Evolutionary conservation across 2,329 filamentous ascomycete species (phyloP).

Genomic region (Aspergillus flavus): DNA sequence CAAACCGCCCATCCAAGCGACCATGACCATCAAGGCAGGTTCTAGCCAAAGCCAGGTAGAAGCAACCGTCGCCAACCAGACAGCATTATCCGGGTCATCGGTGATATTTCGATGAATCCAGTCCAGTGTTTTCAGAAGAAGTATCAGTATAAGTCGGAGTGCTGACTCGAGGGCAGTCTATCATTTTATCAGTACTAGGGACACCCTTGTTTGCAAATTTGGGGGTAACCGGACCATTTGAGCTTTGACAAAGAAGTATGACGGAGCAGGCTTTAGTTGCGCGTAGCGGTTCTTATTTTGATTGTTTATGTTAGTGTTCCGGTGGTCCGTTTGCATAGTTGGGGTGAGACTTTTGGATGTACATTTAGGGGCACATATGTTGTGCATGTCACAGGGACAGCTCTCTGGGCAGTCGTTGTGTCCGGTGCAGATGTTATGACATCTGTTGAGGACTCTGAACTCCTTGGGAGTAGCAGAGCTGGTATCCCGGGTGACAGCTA

Average conservation of each 20-base stretch:
- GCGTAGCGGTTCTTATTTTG: neutral
- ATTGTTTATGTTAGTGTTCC: neutral
- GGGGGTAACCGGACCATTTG: neutral
- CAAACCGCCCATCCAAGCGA: neutral
- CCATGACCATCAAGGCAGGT: neutral
- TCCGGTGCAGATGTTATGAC: slow-evolving; percentile 11
- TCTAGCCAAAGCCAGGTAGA: neutral
- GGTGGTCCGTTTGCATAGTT: neutral
- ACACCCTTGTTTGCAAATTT: neutral
- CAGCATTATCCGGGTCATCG: neutral
- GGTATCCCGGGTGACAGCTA: slow-evolving; percentile 1
- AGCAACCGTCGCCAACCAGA: neutral
- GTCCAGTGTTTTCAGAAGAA: slow-evolving; percentile 1
- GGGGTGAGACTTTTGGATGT: neutral
- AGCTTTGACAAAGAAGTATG: neutral
- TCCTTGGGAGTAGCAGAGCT: neutral
- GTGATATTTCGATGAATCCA: neutral
- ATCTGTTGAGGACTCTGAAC: neutral
- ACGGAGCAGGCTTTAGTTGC: neutral
- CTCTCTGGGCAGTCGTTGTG: slow-evolving; percentile 7
- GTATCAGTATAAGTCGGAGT: neutral
- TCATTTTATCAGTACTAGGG: neutral
- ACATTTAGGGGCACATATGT: slow-evolving; percentile 7
- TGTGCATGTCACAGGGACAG: slow-evolving; percentile 9
- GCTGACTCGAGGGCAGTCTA: neutral